These are phyloP conservation scores for Debaryomyces hansenii DNA, from an alignment of 805 yeast genomes.

Conservation along the genomic window DNA sequence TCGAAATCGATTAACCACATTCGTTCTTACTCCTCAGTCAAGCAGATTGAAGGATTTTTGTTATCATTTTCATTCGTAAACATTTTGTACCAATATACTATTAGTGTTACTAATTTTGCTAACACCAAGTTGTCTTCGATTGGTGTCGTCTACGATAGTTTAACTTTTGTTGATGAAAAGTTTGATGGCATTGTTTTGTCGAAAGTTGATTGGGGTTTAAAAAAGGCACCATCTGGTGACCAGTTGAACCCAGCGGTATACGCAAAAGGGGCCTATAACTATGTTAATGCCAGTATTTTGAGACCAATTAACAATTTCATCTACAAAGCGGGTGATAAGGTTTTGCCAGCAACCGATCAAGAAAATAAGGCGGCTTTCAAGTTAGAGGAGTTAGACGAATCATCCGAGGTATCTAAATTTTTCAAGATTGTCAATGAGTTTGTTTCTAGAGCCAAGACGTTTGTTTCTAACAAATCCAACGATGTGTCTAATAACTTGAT, in stretches of 20 bases:
- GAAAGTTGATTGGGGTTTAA: constrained; percentile 18
- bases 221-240: constrained; percentile 10
- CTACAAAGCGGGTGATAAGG: constrained; percentile 18
- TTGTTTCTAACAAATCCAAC: constrained; percentile 26
- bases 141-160: constrained; percentile 15
- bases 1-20: constrained; percentile 36
- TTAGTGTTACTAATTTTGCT: constrained; percentile 19
- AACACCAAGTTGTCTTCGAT: constrained; percentile 21
- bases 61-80: constrained; percentile 26
- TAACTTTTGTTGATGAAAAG: constrained; percentile 21
- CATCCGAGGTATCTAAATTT: constrained; percentile 18
- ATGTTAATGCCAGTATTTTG: constrained; percentile 7
- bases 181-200: constrained; percentile 24
- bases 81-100: constrained; percentile 21
- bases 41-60: constrained; percentile 17
- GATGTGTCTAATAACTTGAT: constrained; percentile 30
- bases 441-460: constrained; percentile 18
- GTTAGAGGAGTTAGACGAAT: constrained; percentile 13
- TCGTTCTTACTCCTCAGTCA: constrained; percentile 29
- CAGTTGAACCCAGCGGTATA: constrained; percentile 9
- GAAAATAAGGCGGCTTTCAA: constrained; percentile 29
- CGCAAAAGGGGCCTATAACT: constrained; percentile 8
- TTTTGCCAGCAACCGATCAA: constrained; percentile 24
- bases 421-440: constrained; percentile 18
- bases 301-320: constrained; percentile 14